Conservation (phyloP, 1,284 basidiomycete genomes). For the Ustilago shanxiensis region DNA sequence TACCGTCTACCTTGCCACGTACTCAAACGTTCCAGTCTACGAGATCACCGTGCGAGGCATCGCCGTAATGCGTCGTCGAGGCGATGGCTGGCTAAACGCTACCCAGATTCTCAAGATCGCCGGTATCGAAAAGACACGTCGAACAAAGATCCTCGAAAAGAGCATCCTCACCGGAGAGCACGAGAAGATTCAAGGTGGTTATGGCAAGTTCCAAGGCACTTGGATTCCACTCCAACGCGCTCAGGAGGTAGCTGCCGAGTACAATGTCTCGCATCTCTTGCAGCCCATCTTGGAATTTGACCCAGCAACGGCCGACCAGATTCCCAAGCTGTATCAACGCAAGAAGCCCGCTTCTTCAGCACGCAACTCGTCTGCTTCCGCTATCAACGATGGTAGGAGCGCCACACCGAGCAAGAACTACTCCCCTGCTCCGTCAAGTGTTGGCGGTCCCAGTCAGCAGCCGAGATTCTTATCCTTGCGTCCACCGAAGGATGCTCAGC, state of each 20-base stretch:
- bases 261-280: constrained; percentile 68
- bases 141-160: constrained; percentile 98
- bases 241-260: constrained; percentile 64
- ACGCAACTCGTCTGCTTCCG: constrained; percentile 55
- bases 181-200: constrained; percentile 99
- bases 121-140: constrained; percentile 93
- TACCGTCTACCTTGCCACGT: constrained; percentile 69
- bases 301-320: constrained; percentile 58
- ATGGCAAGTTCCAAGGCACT: constrained; percentile 99
- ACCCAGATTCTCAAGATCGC: constrained; percentile 99
- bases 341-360: constrained; percentile 47
- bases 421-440: constrained; percentile 39
- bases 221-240: constrained; percentile 75
- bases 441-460: constrained; percentile 56
- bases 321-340: constrained; percentile 58
- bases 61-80: constrained; percentile 95
- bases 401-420: constrained; percentile 31
- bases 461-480: constrained; percentile 63
- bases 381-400: constrained; percentile 39
- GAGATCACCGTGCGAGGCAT: constrained; percentile 84
- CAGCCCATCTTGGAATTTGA: constrained; percentile 68
- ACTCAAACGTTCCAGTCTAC: constrained; percentile 72
- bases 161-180: constrained; percentile 95
- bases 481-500: constrained; percentile 50
- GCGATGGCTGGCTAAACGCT: constrained; percentile 92